These are phyloP conservation scores for Saturnispora serradocipensis DNA, from an alignment of 805 yeast species.

Conservation along the genomic window DNA sequence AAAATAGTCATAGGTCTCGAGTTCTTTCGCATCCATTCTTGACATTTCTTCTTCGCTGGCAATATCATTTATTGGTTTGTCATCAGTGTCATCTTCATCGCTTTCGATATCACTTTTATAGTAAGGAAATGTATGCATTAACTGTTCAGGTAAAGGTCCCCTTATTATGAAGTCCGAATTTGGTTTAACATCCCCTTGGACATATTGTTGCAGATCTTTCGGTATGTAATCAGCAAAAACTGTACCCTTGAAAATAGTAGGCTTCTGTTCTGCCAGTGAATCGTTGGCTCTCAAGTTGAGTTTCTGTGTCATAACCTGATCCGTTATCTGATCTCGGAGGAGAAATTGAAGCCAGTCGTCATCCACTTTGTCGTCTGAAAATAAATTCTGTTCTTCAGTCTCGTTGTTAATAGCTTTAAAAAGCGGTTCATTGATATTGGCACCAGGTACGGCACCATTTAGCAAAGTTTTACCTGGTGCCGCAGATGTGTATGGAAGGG, in stretches of 20 bases:
- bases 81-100: constrained; percentile 3
- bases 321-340: constrained; percentile 19
- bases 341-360: constrained; percentile 28
- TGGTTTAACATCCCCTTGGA: constrained; percentile 14
- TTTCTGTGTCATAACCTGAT: constrained; percentile 7
- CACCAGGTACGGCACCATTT: background rate
- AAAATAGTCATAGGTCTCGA: constrained; percentile 17
- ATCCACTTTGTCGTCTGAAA: constrained; percentile 17
- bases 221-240: constrained; percentile 22
- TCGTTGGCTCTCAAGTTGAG: background rate
- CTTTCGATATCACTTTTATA: constrained; percentile 21
- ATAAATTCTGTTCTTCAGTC: constrained; percentile 7
- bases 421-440: background rate
- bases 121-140: constrained; percentile 26
- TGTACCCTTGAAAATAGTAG: constrained; percentile 19
- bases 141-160: constrained; percentile 29
- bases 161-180: constrained; percentile 24
- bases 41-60: background rate
- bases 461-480: background rate
- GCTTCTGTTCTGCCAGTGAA: constrained; percentile 13
- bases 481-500: constrained; percentile 12
- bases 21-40: constrained; percentile 1
- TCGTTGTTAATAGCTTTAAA: background rate
- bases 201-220: constrained; percentile 17
- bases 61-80: background rate